A percentile compares a stretch with the other conserved stretches of the same genome.
Evolutionary conservation across 352 stramenopile genomes (phyloP).

Genomic region (Albugo candida): DNA sequence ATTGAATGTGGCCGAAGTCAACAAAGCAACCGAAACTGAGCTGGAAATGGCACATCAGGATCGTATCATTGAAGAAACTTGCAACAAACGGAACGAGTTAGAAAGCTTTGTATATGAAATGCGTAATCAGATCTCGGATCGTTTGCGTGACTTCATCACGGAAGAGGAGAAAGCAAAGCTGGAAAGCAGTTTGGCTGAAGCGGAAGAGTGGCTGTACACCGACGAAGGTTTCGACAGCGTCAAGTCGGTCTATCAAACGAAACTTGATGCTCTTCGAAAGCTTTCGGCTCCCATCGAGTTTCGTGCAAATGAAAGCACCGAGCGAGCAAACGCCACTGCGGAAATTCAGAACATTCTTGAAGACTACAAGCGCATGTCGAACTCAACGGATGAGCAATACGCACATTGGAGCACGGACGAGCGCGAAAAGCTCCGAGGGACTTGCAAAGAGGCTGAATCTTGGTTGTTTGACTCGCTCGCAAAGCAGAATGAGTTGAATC

Average conservation of each 20-base stretch:
- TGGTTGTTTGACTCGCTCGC: constrained; percentile 95
- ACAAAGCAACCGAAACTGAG: constrained; percentile 74
- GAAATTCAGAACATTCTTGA: constrained; percentile 86
- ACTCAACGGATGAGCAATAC: constrained; percentile 85
- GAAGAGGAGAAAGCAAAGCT: constrained; percentile 79
- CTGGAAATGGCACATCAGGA: constrained; percentile 92
- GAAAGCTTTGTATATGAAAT: constrained; percentile 99
- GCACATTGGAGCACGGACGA: constrained; percentile 93
- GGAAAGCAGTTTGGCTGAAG: constrained; percentile 74
- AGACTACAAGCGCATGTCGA: constrained; percentile 89
- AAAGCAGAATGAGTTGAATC: constrained; percentile 80
- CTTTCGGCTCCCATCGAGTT: constrained; percentile 87
- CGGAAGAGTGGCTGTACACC: constrained; percentile 98
- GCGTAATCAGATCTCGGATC: constrained; percentile 87
- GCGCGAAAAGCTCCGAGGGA: constrained; percentile 81
- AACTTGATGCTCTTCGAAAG: constrained; percentile 88
- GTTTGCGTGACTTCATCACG: constrained; percentile 74
- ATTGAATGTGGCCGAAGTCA: constrained; percentile 34
- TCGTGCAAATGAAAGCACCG: constrained; percentile 79
- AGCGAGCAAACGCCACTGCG: constrained; percentile 74
- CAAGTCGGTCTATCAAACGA: constrained; percentile 92
- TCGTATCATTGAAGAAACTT: constrained; percentile 90
- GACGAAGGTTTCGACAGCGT: constrained; percentile 97
- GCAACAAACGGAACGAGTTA: constrained; percentile 98
- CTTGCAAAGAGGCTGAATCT: constrained; percentile 69